Evolutionary conservation across 306 rosid species (phyloP).

Genomic region (Corylus avellana): DNA sequence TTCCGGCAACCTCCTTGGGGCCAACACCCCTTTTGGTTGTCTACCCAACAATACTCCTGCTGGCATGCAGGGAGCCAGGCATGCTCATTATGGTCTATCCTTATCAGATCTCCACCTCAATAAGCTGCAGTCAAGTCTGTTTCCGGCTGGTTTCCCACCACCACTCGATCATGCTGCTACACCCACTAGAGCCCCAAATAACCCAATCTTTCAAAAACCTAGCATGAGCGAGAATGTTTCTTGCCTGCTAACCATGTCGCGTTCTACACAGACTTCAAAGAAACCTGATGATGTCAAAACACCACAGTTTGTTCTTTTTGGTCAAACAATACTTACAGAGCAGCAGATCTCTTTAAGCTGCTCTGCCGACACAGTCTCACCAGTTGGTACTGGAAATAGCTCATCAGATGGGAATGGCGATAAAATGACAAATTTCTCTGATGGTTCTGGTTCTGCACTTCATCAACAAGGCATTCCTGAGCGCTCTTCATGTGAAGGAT

Average conservation of each 20-base stretch:
- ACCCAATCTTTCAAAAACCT: conserved; percentile 48
- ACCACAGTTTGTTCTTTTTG: conserved; percentile 75
- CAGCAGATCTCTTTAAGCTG: conserved; percentile 70
- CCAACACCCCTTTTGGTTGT: conserved; percentile 62
- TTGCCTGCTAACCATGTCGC: conserved; percentile 63
- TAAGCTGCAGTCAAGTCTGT: conserved; percentile 64
- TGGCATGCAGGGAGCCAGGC: conserved; percentile 99
- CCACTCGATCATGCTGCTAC: conserved; percentile 48
- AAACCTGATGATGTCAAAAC: conserved; percentile 53
- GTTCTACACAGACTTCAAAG: conserved; percentile 48
- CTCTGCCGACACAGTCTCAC: conserved; percentile 69
- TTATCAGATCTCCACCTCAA: conserved; percentile 70
- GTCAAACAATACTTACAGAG: conserved; percentile 72
- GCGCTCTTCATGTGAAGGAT: conserved; percentile 55
- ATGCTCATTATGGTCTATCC: conserved; percentile 76
- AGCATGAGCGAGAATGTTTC: conserved; percentile 61
- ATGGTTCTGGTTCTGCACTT: conserved; percentile 57
- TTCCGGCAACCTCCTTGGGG: conserved; percentile 57
- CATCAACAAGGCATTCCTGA: conserved; percentile 47
- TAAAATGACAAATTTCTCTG: conserved; percentile 42
- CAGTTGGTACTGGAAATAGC: conserved; percentile 57
- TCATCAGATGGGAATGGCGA: conserved; percentile 72
- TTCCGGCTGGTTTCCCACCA: conserved; percentile 52
- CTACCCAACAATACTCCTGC: conserved; percentile 86
- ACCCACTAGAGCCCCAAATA: conserved; percentile 41